A percentile compares a stretch with the other conserved stretches of the same genome.
These are phyloP conservation scores for Cyclotella choctawhatcheeana DNA, from an alignment of 108 stramenopile genomes.

Conservation along the genomic window DNA sequence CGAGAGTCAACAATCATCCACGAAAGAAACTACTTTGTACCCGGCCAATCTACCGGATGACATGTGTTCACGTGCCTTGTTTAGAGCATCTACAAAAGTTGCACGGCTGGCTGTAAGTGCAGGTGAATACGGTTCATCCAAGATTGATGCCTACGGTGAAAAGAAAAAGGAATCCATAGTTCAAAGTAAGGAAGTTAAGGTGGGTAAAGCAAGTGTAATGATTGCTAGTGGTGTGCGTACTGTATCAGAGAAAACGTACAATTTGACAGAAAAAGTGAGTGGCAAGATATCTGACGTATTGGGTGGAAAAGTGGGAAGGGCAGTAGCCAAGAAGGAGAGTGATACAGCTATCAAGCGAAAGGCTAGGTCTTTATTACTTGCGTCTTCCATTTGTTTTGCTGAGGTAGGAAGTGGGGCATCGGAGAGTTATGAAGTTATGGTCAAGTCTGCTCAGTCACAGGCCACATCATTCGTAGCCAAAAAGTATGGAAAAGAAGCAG, in stretches of 20 bases:
- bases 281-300: slow-evolving; percentile 30
- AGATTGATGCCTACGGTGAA: slow-evolving; percentile 32
- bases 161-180: slow-evolving; percentile 18
- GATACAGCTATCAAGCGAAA: slow-evolving; percentile 14
- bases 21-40: slow-evolving; percentile 1
- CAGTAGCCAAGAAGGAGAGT: slow-evolving; percentile 13
- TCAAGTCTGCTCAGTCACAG: slow-evolving; percentile 29
- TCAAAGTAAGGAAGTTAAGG: slow-evolving; percentile 30
- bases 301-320: slow-evolving; percentile 29
- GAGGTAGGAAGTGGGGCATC: slow-evolving; percentile 29
- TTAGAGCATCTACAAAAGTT: not conserved
- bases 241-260: slow-evolving; percentile 21
- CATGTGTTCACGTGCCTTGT: slow-evolving; percentile 19
- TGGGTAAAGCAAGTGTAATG: slow-evolving; percentile 23
- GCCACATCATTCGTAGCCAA: slow-evolving; percentile 22
- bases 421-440: slow-evolving; percentile 32
- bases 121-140: slow-evolving; percentile 21
- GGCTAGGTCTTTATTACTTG: slow-evolving; percentile 25
- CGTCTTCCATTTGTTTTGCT: slow-evolving; percentile 17
- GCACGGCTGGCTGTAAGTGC: slow-evolving; percentile 18
- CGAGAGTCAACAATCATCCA: too few relatives aligned
- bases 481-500: slow-evolving; percentile 39
- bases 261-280: slow-evolving; percentile 12
- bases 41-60: slow-evolving; percentile 25
- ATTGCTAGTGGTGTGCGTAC: slow-evolving; percentile 19